Evolutionary conservation across 2,329 filamentous ascomycete genomes (phyloP), one percentile per base, ranked within the genome.

Genomic region (Hypoxylon sp.): DNA sequence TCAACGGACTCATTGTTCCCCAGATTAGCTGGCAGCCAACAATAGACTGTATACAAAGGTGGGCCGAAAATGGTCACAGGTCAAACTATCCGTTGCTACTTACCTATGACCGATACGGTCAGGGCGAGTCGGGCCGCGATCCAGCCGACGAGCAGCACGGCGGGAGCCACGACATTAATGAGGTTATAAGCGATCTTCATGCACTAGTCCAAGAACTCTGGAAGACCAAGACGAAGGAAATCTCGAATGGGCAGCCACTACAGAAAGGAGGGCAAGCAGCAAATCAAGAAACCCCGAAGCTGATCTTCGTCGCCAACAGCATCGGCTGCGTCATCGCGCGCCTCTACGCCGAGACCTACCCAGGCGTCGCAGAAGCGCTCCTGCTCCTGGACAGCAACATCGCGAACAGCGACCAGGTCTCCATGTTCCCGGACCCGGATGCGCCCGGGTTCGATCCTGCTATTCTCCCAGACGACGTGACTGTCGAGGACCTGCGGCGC

Each of bases 71-170:
- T 14, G 28, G 38, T 36, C 19, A 5, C n/a, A 19, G 6, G 9
- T 6, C 38, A n/a, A 55, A 52, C 46, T 34, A 52, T 36, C 65
- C 67, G 7, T 34, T 72, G 79, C 13, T 88, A 17, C 78, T 89
- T 2, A 83, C 82, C 48, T 89, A 89, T 67, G 87, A 89, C 75
- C 85, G 87, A 45, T 88, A 83, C 69, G 86, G 87, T 7, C 87
- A 89, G 74, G 86, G 86, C 9, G 75, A 77, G 19, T 79, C 76
- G 57, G 76, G 82, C 78, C 71, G 82, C 74, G 80, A 82, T 51
- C 84, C 86, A n/a, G 74, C 76, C 2, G 85, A 88, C 52, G 82
- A 70, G 2, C 80, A 80, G 43, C 77, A 86, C 61, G 84, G 82
- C 13, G 79, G 86, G 60, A 83, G 81, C 5, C 86, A 88, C 67